Conservation (phyloP, 768 basidiomycete genomes). For the Psilocybe tampanensis region DNA sequence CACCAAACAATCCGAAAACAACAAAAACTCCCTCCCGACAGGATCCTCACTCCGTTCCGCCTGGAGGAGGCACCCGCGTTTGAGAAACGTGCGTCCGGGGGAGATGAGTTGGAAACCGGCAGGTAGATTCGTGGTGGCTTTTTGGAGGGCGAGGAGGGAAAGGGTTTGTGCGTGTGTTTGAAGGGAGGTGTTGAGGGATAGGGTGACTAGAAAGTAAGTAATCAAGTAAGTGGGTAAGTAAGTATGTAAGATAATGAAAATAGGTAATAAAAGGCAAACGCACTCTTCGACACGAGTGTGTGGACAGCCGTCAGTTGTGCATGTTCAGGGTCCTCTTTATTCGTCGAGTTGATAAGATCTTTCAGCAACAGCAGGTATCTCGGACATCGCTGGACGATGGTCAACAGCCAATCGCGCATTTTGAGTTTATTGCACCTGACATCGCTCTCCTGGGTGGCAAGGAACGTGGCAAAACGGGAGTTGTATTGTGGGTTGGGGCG, state of each 20-base stretch:
- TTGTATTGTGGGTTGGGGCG: conserved; percentile 46
- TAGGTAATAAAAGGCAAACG: conserved; percentile 23
- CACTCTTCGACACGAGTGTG: conserved; percentile 76
- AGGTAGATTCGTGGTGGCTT: conserved; percentile 73
- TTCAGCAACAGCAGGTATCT: conserved; percentile 83
- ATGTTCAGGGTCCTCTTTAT: conserved; percentile 68
- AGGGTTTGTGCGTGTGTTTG: conserved; percentile 79
- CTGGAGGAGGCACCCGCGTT: conserved; percentile 64
- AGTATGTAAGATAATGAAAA: not conserved
- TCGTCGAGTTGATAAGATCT: conserved; percentile 74
- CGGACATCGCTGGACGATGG: conserved; percentile 86
- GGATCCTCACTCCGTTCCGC: conserved; percentile 52
- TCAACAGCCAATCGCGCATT: conserved; percentile 83
- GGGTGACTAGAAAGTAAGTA: conserved; percentile 54
- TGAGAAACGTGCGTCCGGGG: conserved; percentile 81
- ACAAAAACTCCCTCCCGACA: conserved; percentile 68
- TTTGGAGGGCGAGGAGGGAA: conserved; percentile 75
- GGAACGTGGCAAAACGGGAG: conserved; percentile 60
- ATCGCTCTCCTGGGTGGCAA: conserved; percentile 67
- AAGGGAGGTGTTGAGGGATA: conserved; percentile 77
- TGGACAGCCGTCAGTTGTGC: conserved; percentile 60
- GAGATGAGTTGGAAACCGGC: conserved; percentile 76
- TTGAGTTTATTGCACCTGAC: conserved; percentile 73
- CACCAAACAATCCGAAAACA: conserved; percentile 82
- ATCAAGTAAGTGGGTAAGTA: not conserved